phyloP scores from a whole-genome alignment of 2,329 filamentous ascomycete species.

The Curvularia sp. region DNA sequence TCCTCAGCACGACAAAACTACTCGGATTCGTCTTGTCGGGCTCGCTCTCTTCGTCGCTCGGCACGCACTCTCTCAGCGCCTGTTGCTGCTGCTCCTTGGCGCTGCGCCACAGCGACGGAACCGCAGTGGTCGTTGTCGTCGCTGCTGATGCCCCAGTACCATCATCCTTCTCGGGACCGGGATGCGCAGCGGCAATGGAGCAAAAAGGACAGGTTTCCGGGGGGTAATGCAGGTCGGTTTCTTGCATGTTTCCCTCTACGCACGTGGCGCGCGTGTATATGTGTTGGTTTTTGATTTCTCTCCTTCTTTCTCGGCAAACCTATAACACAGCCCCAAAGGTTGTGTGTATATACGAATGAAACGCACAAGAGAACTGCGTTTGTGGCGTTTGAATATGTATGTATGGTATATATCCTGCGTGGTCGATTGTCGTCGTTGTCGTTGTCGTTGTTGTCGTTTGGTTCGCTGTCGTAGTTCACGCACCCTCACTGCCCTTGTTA shows the following conservation, averaged over 20 bases:
- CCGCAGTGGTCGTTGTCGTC: neutral
- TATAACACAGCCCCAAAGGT: too few species aligned
- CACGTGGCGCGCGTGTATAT: neutral
- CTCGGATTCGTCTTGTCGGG: slow-evolving; percentile 48
- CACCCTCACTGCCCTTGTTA: too few species aligned
- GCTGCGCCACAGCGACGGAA: slow-evolving; percentile 6
- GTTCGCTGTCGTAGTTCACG: too few species aligned
- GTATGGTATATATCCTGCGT: too few species aligned
- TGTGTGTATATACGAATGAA: too few species aligned
- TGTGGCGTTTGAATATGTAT: too few species aligned
- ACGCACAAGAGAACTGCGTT: too few species aligned
- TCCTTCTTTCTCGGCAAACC: too few species aligned
- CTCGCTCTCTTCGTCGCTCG: slow-evolving; percentile 34
- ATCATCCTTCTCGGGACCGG: slow-evolving; percentile 26
- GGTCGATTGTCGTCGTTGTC: too few species aligned
- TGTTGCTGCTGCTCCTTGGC: slow-evolving; percentile 18
- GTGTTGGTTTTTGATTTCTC: too few species aligned
- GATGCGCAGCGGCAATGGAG: slow-evolving; percentile 62
- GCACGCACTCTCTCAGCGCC: slow-evolving; percentile 32
- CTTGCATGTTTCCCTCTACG: slow-evolving; percentile 30
- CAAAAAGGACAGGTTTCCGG: slow-evolving; percentile 64
- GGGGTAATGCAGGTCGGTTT: slow-evolving; percentile 52
- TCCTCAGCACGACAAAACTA: slow-evolving; percentile 74
- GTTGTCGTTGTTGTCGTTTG: too few species aligned
- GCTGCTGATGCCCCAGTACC: neutral